Evolutionary conservation across 2,329 filamentous ascomycete genomes (phyloP).

Genomic region (Scedosporium minutisporum): DNA sequence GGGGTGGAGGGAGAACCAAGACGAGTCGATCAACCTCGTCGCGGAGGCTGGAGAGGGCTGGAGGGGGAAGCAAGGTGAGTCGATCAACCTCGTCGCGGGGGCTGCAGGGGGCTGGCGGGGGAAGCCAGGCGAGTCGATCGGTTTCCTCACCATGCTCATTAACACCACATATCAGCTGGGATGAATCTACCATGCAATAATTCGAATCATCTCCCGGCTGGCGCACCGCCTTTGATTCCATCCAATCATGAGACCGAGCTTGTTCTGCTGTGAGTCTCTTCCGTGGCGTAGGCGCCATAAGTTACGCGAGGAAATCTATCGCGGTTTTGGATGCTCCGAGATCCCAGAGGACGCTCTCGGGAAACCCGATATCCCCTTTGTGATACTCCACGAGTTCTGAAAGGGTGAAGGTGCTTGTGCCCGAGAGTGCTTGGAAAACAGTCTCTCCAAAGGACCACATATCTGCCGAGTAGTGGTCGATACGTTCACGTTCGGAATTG

Average conservation of each 20-base stretch:
- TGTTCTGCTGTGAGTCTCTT: not conserved
- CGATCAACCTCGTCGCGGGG: too few relatives aligned
- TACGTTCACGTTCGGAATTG: not conserved
- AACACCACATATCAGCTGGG: too few relatives aligned
- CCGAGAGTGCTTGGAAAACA: not conserved
- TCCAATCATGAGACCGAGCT: not conserved
- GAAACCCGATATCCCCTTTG: not conserved
- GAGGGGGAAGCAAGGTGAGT: too few relatives aligned
- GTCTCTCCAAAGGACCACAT: not conserved
- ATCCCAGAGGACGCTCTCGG: not conserved
- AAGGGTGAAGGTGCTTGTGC: not conserved
- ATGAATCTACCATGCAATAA: too few relatives aligned
- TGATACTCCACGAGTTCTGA: not conserved
- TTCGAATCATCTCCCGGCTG: not conserved
- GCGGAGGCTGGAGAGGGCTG: too few relatives aligned
- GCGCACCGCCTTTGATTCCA: not conserved
- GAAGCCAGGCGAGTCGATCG: too few relatives aligned
- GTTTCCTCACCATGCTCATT: too few relatives aligned
- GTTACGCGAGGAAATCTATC: not conserved
- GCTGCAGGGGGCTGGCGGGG: too few relatives aligned
- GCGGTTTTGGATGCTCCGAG: not conserved
- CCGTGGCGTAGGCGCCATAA: not conserved
- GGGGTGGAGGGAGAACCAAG: too few relatives aligned
- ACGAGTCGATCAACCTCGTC: too few relatives aligned
- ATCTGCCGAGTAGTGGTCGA: not conserved